Conservation (phyloP, 2,329 filamentous ascomycete genomes). For the Aspergillus pseudonomiae region DNA sequence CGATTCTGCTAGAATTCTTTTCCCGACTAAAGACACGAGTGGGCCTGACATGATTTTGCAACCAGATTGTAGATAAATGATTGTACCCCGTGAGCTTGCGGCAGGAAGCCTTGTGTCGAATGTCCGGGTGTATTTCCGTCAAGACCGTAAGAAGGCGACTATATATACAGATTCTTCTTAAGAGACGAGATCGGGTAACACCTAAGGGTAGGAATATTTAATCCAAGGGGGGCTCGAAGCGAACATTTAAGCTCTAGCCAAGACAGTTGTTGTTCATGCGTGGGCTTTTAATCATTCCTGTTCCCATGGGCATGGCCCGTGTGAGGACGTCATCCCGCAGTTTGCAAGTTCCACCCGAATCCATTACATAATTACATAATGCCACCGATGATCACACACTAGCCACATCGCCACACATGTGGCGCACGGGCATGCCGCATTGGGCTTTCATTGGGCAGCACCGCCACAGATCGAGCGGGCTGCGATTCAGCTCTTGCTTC, state of each 20-base stretch:
- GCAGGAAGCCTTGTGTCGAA: not conserved
- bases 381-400: not conserved
- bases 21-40: slow-evolving; percentile 33
- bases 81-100: not conserved
- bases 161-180: not conserved
- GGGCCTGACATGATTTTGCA: slow-evolving; percentile 29
- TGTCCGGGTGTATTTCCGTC: not conserved
- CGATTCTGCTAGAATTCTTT: slow-evolving; percentile 40
- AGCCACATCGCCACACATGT: slow-evolving; percentile 16
- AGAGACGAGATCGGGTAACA: not conserved
- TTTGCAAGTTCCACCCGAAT: slow-evolving; percentile 4
- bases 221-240: not conserved
- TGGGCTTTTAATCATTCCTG: not conserved
- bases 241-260: slow-evolving; percentile 2
- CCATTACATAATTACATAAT: slow-evolving; percentile 4
- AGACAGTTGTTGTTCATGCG: not conserved
- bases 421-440: not conserved
- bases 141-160: not conserved
- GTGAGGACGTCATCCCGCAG: slow-evolving; percentile 28
- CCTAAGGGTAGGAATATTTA: not conserved
- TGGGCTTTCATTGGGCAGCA: slow-evolving; percentile 5
- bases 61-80: not conserved
- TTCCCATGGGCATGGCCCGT: not conserved
- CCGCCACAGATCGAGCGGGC: slow-evolving; percentile 11
- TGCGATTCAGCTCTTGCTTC: not conserved